These are phyloP conservation scores for Camelina neglecta DNA, from an alignment of 345 rosid species.

Conservation along the genomic window DNA sequence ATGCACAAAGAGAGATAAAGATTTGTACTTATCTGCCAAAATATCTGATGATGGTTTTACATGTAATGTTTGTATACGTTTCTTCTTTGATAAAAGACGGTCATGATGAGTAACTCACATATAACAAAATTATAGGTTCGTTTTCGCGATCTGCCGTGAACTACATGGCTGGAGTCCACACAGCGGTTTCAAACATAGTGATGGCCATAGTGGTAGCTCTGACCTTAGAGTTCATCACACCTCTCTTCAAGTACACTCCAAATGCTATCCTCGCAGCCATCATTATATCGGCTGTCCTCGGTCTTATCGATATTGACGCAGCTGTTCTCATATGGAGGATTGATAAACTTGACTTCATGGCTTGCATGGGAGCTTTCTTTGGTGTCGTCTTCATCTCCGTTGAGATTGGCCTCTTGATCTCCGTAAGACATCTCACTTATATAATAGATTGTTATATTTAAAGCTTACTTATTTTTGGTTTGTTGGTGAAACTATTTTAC, in stretches of 20 bases:
- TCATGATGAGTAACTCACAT: too few relatives aligned
- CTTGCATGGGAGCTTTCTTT: conserved; percentile 82
- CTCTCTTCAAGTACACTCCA: conserved; percentile 78
- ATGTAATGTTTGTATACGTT: too few relatives aligned
- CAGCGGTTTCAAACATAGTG: conserved; percentile 78
- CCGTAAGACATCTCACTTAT: conserved; percentile 48
- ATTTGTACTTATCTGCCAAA: too few relatives aligned
- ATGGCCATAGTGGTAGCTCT: conserved; percentile 74
- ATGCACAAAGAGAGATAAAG: too few relatives aligned
- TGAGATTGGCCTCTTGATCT: conserved; percentile 71
- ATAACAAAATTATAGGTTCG: conserved; percentile 32
- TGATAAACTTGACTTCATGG: conserved; percentile 78
- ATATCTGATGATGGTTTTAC: too few relatives aligned
- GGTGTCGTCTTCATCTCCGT: conserved; percentile 71
- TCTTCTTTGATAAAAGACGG: too few relatives aligned
- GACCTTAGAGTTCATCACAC: conserved; percentile 64
- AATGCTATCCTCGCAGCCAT: conserved; percentile 74
- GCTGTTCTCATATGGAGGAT: conserved; percentile 71
- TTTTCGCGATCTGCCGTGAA: conserved; percentile 91
- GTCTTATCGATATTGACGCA: conserved; percentile 68
- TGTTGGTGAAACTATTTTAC: not conserved
- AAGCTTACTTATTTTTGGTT: conserved; percentile 3
- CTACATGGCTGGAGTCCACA: conserved; percentile 81
- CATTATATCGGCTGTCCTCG: conserved; percentile 73
- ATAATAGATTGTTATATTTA: not conserved